Evolutionary conservation across 768 basidiomycete species (phyloP), one percentile per base, ranked within the genome.

Genomic region (Auricularia auricula-judae): DNA sequence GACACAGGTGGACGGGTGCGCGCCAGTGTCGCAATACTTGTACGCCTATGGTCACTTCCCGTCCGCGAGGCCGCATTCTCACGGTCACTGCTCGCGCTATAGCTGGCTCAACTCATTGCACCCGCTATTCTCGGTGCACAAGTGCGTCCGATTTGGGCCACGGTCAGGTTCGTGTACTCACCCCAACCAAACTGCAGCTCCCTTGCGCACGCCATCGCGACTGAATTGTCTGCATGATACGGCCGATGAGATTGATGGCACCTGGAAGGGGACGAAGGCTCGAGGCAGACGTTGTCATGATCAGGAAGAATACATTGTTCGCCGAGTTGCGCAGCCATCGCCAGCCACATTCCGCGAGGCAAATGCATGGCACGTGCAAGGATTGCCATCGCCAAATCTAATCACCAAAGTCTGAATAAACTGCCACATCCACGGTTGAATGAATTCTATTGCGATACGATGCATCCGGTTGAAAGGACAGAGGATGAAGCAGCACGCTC

Each of bases 1-100:
- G n/a, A 84, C 84, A 44, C 83, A 86, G 72, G 76, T 80, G 12
- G 71, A 77, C 5, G 80, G 81, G 2, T 87, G 83, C 70, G 84
- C 83, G 14, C 86, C 85, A 2, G 85, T 83, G 35, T 84, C 82
- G 21, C 85, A 76, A 59, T 86, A 86, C 70, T 86, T 87, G 85
- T 85, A 70, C 76, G 83, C 77, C 14, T 4, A 18, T 63, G 16
- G 12, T 33, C 12, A 14, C 36, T 35, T 11, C 59, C 59, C 44
- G 29, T 53, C 33, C 7, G 21, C 62, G 21, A 3, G 23, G 39
- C 12, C 35, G 16, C 0, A n/a, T 36, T 36, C 33, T 21, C 14
- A 44, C n/a, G 35, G 5, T 3, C 14, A 34, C 18, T 42, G 39
- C 29, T 8, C 1, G 21, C 51, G 16, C 18, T 56, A 36, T 65